A percentile compares a stretch with the other conserved stretches of the same genome.
Conservation (phyloP, 2,329 filamentous ascomycete genomes). For the Chrysoporthe austroafricana region DNA sequence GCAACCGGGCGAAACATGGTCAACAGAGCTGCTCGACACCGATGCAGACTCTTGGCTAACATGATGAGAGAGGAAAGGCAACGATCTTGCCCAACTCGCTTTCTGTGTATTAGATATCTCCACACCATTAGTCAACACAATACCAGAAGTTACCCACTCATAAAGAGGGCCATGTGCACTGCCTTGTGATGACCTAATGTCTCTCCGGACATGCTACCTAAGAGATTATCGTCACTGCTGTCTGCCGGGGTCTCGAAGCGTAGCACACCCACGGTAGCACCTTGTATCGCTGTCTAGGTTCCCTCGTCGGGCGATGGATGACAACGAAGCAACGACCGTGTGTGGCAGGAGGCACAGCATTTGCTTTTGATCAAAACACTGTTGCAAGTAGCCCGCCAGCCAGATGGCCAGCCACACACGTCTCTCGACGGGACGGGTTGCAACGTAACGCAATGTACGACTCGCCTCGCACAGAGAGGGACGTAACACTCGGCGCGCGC, state of each 20-base stretch:
- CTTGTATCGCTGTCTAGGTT: background rate
- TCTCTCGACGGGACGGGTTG: background rate
- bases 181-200: background rate
- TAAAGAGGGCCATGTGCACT: slow-evolving; percentile 11
- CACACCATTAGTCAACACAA: slow-evolving; percentile 47
- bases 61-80: slow-evolving; percentile 25
- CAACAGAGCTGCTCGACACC: slow-evolving; percentile 35
- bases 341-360: background rate
- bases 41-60: slow-evolving; percentile 16
- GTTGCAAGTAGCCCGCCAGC: background rate
- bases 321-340: background rate
- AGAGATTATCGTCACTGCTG: background rate
- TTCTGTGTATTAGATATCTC: slow-evolving; percentile 66
- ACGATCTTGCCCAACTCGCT: slow-evolving; percentile 58
- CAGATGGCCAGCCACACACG: background rate
- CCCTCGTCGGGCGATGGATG: background rate
- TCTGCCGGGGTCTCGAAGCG: background rate
- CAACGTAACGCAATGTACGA: background rate
- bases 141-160: slow-evolving; percentile 72
- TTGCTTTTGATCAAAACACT: background rate
- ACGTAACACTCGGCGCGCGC: no score
- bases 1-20: slow-evolving; percentile 28
- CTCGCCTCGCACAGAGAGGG: background rate
- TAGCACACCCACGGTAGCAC: background rate
- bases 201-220: background rate